These are phyloP conservation scores for Coffea humblotiana DNA, from an alignment of 305 asterid genomes.

Conservation along the genomic window DNA sequence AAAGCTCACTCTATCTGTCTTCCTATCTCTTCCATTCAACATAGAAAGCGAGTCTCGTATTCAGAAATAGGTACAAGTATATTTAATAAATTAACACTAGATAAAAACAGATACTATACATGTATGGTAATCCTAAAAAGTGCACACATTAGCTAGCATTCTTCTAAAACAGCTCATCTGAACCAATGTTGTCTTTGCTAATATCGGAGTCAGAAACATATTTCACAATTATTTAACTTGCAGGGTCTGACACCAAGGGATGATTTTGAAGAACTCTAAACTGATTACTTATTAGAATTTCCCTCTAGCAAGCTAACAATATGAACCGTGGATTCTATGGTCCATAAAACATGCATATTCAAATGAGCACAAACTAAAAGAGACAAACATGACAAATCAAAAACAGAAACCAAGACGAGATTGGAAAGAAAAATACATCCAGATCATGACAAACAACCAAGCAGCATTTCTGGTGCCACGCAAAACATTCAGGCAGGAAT, in stretches of 20 bases:
- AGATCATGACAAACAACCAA: background rate
- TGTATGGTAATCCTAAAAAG: background rate
- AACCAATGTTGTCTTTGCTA: background rate
- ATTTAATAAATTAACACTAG: background rate
- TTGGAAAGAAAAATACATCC: background rate
- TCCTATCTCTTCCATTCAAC: background rate
- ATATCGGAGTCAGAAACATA: no score
- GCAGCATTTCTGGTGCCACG: background rate
- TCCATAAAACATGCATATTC: background rate
- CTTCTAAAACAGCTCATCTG: background rate
- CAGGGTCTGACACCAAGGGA: background rate
- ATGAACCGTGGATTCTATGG: background rate
- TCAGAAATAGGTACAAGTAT: background rate
- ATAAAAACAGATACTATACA: background rate
- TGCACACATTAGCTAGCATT: background rate
- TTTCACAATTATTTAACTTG: background rate
- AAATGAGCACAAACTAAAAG: background rate
- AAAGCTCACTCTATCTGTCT: background rate
- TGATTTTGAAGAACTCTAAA: background rate
- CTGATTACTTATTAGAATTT: background rate
- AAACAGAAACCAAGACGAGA: background rate
- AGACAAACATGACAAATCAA: background rate
- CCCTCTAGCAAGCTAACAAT: background rate
- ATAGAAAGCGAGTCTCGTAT: background rate
- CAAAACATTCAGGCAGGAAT: background rate